A percentile compares a stretch with the other conserved stretches of the same genome.
These are phyloP conservation scores for Tubosaeta sp. DNA, from an alignment of 768 basidiomycete species.

Conservation along the genomic window DNA sequence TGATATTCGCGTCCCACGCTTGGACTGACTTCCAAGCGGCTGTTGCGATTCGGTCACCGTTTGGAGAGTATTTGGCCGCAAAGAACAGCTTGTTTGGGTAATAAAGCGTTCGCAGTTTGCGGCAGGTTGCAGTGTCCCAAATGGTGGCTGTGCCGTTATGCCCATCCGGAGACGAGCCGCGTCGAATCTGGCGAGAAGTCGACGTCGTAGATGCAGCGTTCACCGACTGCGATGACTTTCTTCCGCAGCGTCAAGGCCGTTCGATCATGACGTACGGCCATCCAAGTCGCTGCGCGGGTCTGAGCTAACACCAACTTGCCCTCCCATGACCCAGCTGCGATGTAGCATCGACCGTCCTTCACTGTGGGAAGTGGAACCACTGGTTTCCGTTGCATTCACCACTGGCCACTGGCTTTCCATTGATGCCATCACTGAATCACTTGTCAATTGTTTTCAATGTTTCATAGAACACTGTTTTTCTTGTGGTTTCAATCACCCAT, in stretches of 20 bases:
- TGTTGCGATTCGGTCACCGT: not conserved
- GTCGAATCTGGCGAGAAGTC: conserved; percentile 9
- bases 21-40: not conserved
- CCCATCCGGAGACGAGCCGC: not conserved
- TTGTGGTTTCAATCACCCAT: too few relatives aligned
- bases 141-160: not conserved
- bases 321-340: not conserved
- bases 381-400: too few relatives aligned
- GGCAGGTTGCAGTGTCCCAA: not conserved
- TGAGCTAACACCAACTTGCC: not conserved
- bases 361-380: too few relatives aligned
- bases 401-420: too few relatives aligned
- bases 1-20: not conserved
- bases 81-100: not conserved
- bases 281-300: not conserved
- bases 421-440: too few relatives aligned
- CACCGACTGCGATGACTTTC: not conserved
- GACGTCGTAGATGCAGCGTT: not conserved
- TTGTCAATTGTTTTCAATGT: too few relatives aligned
- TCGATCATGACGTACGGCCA: too few relatives aligned
- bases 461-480: too few relatives aligned
- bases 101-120: not conserved
- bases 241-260: too few relatives aligned
- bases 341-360: not conserved
- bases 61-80: not conserved